Percentiles rank a stretch among this genome's conserved stretches.
Evolutionary conservation across 768 basidiomycete species (phyloP).

Genomic region (Gyrodon lividus): DNA sequence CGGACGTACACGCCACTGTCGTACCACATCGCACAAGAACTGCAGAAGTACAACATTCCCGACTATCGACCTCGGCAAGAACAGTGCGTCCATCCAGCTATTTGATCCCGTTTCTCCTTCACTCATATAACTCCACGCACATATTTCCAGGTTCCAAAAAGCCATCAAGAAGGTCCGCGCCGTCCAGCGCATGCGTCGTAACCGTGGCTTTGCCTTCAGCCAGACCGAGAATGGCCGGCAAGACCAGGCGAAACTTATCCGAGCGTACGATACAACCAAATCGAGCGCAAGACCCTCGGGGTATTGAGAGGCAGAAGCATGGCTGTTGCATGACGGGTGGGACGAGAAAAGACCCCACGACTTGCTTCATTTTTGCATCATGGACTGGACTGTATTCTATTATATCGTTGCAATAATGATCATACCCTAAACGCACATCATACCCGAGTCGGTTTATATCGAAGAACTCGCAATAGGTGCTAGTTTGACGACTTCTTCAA

Average conservation of each 20-base stretch:
- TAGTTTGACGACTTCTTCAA: too few relatives aligned
- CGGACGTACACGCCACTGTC: conserved; percentile 86
- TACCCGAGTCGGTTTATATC: too few relatives aligned
- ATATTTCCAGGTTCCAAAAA: conserved; percentile 80
- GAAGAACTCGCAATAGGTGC: too few relatives aligned
- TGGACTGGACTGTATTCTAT: background rate
- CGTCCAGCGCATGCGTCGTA: conserved; percentile 93
- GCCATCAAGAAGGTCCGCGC: conserved; percentile 99
- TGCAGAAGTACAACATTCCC: conserved; percentile 98
- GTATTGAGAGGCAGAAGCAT: conserved; percentile 44
- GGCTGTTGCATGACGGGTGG: background rate
- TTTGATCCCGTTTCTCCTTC: conserved; percentile 6
- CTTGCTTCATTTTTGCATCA: conserved; percentile 3
- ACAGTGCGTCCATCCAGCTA: conserved; percentile 58
- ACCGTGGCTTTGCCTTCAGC: conserved; percentile 96
- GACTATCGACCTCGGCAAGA: conserved; percentile 97
- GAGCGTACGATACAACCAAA: conserved; percentile 87
- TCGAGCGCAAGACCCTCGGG: conserved; percentile 70
- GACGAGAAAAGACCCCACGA: conserved; percentile 5
- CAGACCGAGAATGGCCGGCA: conserved; percentile 90
- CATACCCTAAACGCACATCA: background rate
- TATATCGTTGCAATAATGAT: background rate
- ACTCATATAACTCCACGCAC: background rate
- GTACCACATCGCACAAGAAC: conserved; percentile 98
- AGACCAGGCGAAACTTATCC: conserved; percentile 83